phyloP scores from a whole-genome alignment of 139 green algal species.

The Auxenochlorella pyrenoidosa region DNA sequence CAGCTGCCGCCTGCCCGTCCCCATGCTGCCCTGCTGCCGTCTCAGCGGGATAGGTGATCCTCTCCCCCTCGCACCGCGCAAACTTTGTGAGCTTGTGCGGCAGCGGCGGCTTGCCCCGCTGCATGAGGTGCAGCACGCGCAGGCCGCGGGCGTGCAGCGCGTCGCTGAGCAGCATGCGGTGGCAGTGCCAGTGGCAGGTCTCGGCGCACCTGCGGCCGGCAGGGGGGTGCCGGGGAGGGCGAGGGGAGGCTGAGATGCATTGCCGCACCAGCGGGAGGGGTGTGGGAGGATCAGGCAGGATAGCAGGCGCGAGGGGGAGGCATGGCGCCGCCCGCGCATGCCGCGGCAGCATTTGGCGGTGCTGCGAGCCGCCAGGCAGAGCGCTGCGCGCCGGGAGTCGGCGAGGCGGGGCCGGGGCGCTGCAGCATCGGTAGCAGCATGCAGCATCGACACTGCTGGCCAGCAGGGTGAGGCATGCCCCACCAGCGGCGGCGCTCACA shows the following conservation, averaged over 20 bases:
- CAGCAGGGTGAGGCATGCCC: neutral
- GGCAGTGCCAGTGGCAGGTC: conserved; percentile 20
- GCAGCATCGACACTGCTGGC: too few species aligned
- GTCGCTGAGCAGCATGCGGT: conserved; percentile 34
- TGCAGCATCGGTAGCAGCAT: too few species aligned
- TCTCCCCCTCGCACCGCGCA: conserved; percentile 4
- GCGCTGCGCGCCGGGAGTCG: too few species aligned
- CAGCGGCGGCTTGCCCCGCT: conserved; percentile 1
- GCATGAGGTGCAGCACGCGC: conserved; percentile 31
- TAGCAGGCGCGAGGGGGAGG: too few species aligned
- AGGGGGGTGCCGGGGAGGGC: too few species aligned
- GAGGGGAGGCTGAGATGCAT: neutral
- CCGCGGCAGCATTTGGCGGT: too few species aligned
- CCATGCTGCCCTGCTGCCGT: neutral
- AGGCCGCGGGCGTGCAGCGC: conserved; percentile 18
- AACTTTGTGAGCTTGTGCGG: conserved; percentile 40
- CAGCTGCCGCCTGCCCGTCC: neutral
- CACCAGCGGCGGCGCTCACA: neutral
- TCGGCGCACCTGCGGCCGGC: neutral
- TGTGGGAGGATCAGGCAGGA: too few species aligned
- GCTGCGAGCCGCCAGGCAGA: too few species aligned
- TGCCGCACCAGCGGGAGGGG: neutral
- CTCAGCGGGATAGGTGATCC: conserved; percentile 7
- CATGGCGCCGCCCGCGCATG: too few species aligned
- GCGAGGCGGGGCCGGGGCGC: too few species aligned